Base-by-base conservation (phyloP, 2,329 filamentous ascomycete genomes). In the Aspergillus carbonarius region DNA sequence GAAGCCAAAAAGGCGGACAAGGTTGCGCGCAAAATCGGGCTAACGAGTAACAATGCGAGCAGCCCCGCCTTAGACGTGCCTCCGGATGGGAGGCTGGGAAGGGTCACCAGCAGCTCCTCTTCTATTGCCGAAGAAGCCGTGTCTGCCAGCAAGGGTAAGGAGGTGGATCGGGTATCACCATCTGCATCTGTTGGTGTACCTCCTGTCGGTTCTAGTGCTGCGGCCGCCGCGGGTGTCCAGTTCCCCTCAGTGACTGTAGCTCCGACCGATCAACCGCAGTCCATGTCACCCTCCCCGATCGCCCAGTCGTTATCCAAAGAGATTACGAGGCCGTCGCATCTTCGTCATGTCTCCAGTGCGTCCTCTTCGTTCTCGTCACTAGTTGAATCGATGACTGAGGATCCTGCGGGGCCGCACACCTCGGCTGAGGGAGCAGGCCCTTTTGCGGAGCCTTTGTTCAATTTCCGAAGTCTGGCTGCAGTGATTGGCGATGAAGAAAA, bases 401-500 rank as follows among this genome's bases (percentile, higher is more conserved):
- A 78, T 20, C 70, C 70, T 18, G 54, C 66, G 3, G 79, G 81
- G 3, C 44, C 53, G 27, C 48, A 50, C 20, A 15, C 30, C 1
- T 78, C 79, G 1, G 78, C 81, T 4, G 80, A 82, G 13, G 76
- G 77, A 63, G 77, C 76, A 5, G 82, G 79, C 55, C 68, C 79
- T 4, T 81, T 82, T 47, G 78, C 82, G 0, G 93, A 97, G 70
- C 86, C 92, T 3, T 86, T 96, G 84, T 95, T 96, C 76, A 97
- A 96, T 73, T 97, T 97, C 71, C 83, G 87, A 57, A 96, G 92
- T 66, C 78, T 98, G 20, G 90, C 91, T 1, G 90, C 91, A 61
- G 91, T 96, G 72, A 90, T 97, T 30, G 90, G 88, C 0, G 86
- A 83, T 39, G 83, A 87, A 51, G 84, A 87, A 42, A 81, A 82